Percentiles rank a stretch among this genome's conserved stretches.
Evolutionary conservation across 768 basidiomycete genomes (phyloP).

Genomic region (Amanita polypyramis): DNA sequence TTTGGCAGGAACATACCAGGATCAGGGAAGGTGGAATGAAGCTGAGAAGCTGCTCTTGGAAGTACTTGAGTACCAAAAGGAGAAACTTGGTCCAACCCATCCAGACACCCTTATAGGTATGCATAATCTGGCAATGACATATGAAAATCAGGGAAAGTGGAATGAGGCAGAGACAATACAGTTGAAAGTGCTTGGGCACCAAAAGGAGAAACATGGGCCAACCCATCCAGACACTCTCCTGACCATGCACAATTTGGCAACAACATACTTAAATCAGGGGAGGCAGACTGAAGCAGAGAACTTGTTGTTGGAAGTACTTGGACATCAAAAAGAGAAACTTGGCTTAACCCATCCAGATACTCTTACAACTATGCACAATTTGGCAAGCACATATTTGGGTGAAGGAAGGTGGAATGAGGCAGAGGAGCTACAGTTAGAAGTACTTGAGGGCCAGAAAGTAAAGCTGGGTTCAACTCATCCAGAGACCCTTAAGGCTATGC

Average conservation of each 20-base stretch:
- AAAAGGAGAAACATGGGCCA: neutral
- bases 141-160: neutral
- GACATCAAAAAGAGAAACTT: neutral
- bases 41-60: too few species aligned
- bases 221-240: neutral
- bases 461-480: constrained; percentile 8
- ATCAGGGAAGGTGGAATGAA: too few species aligned
- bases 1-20: neutral
- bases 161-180: neutral
- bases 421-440: neutral
- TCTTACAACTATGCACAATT: neutral
- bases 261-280: too few species aligned
- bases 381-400: neutral
- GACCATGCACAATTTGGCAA: too few species aligned
- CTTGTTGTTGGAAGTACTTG: too few species aligned
- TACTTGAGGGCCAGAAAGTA: neutral
- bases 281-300: too few species aligned
- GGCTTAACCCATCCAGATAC: neutral
- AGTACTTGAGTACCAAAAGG: too few species aligned
- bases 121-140: neutral
- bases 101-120: neutral
- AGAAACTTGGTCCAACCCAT: neutral
- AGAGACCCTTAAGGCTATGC: constrained; percentile 2
- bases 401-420: neutral
- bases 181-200: neutral